These are phyloP conservation scores for Nigrograna mackinnonii DNA, from an alignment of 2,329 filamentous ascomycete species.

Conservation along the genomic window DNA sequence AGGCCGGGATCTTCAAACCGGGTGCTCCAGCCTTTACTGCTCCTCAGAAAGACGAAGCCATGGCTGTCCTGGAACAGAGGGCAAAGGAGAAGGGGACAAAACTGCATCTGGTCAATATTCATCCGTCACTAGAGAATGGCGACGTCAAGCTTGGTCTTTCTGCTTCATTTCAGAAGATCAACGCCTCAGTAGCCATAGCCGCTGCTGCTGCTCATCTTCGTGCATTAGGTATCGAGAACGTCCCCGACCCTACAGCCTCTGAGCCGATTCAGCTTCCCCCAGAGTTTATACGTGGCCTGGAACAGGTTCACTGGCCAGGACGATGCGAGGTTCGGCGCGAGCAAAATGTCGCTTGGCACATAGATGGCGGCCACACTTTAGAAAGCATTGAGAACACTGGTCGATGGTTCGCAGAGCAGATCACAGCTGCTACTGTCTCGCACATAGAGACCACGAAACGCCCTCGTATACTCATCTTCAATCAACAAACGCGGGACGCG, in stretches of 20 bases:
- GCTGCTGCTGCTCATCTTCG: constrained; percentile 63
- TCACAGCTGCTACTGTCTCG: constrained; percentile 37
- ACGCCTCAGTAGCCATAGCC: constrained; percentile 64
- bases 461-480: constrained; percentile 76
- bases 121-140: constrained; percentile 50
- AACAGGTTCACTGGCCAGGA: constrained; percentile 70
- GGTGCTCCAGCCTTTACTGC: constrained; percentile 67
- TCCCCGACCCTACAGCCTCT: constrained; percentile 38
- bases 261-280: constrained; percentile 55
- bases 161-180: constrained; percentile 65
- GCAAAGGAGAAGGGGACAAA: constrained; percentile 53
- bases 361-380: constrained; percentile 86
- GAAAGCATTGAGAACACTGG: constrained; percentile 80
- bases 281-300: constrained; percentile 68
- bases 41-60: constrained; percentile 57
- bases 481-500: constrained; percentile 86
- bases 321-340: constrained; percentile 71
- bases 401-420: constrained; percentile 69
- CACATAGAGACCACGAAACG: constrained; percentile 14
- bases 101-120: constrained; percentile 53
- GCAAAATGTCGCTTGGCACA: constrained; percentile 68
- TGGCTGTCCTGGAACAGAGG: constrained; percentile 59
- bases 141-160: constrained; percentile 60
- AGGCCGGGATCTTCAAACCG: constrained; percentile 81
- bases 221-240: constrained; percentile 43